Evolutionary conservation across 192 early-diverging fungal species (phyloP).

Genomic region (Backusella macrospora): DNA sequence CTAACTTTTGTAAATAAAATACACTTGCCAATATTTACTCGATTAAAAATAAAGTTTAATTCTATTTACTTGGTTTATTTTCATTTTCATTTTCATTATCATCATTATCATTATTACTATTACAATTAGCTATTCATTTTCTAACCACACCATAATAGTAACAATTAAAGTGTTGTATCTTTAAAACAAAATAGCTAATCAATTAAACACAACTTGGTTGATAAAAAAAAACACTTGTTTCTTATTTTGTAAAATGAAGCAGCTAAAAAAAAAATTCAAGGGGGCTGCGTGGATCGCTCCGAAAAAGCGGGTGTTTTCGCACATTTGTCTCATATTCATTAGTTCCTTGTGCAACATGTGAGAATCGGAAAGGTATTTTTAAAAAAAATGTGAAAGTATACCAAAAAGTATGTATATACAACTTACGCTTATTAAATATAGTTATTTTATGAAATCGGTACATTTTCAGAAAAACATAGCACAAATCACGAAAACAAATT

Average conservation of each 20-base stretch:
- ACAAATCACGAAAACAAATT: too few relatives aligned
- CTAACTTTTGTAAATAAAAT: not conserved
- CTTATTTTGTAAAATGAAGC: slow-evolving; percentile 3
- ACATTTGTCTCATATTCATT: not conserved
- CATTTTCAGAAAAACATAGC: too few relatives aligned
- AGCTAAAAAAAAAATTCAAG: slow-evolving; percentile 12
- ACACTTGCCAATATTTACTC: not conserved
- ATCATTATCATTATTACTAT: too few relatives aligned
- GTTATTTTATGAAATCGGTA: too few relatives aligned
- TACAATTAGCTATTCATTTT: too few relatives aligned
- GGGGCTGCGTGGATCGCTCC: slow-evolving; percentile 4
- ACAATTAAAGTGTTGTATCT: not conserved
- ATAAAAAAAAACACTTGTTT: not conserved
- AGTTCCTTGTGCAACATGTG: not conserved
- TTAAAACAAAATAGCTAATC: not conserved
- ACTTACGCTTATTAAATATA: too few relatives aligned
- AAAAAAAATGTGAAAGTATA: slow-evolving; percentile 10
- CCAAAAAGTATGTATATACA: not conserved
- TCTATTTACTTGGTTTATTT: not conserved
- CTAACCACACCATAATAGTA: not conserved
- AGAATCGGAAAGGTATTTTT: slow-evolving; percentile 3
- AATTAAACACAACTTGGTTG: not conserved
- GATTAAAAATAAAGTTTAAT: slow-evolving; percentile 2
- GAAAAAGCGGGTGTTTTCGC: slow-evolving; percentile 16
- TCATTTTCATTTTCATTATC: too few relatives aligned